Evolutionary conservation across 179 eudicot species (phyloP), one percentile per base, ranked within the genome.

Genomic region (Beta lomatogona): DNA sequence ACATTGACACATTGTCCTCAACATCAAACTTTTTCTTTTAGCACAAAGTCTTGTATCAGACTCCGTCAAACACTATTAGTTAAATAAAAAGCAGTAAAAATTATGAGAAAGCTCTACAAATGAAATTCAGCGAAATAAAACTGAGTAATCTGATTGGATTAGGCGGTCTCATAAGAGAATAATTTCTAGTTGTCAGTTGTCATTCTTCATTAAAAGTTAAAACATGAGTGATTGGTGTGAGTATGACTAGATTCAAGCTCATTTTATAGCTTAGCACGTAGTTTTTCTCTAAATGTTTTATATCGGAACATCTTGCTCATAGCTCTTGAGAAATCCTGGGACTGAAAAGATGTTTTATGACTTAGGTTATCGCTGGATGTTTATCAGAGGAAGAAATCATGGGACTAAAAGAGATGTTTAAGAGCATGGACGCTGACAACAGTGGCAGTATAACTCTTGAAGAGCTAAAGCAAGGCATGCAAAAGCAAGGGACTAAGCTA

Each of bases 351-450:
- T 85, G 61, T 82, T 60, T 25, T 54, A 44, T 67, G 79, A 70
- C 48, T 60, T 73, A 92, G 97, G 97, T 92, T 46, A 91, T 92
- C 19, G 97, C 94, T 13, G 97, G 94, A 3, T 91, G 94, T 80
- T 82, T 92, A 46, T 92, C 97, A 1, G 97, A 92, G 87, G 97
- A 92, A 85, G 97, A 92, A 85, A 92, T 92, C 71, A 90, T 88
- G 92, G 97, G 97, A 72, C 73, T 92, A 54, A 92, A 92, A 83
- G 85, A 91, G 81, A 92, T 91, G 97, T 92, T 92, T 82, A 92
- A 90, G 89, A 86, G 87, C 80, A 92, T 92, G 92, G 97, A 92
- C 84, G 69, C 93, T 0, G 97, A 91, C 84, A 90, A 90, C 71
- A 92, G 92, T 41, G 97, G 97, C 12, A 91, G 93, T 25, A 92